phyloP scores from a whole-genome alignment of 139 green algal genomes.

The Chlamydomonas sp. region DNA sequence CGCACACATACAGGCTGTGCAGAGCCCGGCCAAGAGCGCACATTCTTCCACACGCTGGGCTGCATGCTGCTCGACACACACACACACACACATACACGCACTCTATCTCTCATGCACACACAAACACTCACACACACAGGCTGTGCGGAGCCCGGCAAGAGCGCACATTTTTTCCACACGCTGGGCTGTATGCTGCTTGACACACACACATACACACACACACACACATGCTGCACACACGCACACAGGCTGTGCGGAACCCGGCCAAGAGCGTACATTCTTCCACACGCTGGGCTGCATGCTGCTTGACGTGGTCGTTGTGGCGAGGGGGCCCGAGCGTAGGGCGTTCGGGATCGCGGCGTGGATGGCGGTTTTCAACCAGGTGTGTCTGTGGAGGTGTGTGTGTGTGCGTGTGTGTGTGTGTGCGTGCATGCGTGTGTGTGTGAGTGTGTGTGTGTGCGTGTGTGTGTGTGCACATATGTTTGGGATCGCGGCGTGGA shows the following conservation, averaged over 20 bases:
- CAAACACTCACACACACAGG: too few species aligned
- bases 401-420: not conserved
- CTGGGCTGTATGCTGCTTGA: too few species aligned
- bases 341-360: conserved; percentile 52
- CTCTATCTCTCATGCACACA: too few species aligned
- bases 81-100: too few species aligned
- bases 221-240: too few species aligned
- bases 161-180: too few species aligned
- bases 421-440: not conserved
- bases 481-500: conserved; percentile 44
- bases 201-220: too few species aligned
- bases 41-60: conserved; percentile 36
- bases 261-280: conserved; percentile 34
- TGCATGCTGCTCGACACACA: conserved; percentile 58
- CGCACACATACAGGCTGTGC: too few species aligned
- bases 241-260: too few species aligned
- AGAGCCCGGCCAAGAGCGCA: conserved; percentile 28
- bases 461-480: too few species aligned
- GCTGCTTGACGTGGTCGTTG: conserved; percentile 44
- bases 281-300: conserved; percentile 35
- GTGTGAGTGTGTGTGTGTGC: too few species aligned
- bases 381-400: conserved; percentile 17
- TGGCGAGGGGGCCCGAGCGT: conserved; percentile 46
- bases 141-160: too few species aligned
- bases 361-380: conserved; percentile 70